Conservation (phyloP, 192 early-diverging fungal genomes). For the Geosiphon pyriformis region DNA sequence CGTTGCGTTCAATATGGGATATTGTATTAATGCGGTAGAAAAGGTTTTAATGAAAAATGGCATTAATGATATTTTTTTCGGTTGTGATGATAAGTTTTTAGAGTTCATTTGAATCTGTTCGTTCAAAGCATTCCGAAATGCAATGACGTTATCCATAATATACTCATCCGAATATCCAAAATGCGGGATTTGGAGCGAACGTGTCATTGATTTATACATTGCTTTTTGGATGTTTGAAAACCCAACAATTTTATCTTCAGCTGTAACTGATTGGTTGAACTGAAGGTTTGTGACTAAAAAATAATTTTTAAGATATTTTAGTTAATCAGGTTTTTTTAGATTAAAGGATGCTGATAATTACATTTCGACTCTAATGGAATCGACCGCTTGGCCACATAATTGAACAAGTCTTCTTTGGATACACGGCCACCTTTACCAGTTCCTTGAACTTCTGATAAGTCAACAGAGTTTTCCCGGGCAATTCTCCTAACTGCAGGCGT, state of each 20-base stretch:
- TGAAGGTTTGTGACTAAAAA: too few species aligned
- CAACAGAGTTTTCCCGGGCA: constrained; percentile 73
- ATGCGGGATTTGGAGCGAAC: constrained; percentile 87
- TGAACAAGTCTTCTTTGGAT: constrained; percentile 87
- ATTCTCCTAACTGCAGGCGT: constrained; percentile 88
- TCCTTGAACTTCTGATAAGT: constrained; percentile 66
- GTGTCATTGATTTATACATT: constrained; percentile 96
- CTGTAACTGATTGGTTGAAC: too few species aligned
- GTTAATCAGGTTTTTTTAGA: too few species aligned
- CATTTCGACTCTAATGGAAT: too few species aligned
- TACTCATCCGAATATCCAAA: constrained; percentile 94
- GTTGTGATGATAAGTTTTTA: constrained; percentile 38
- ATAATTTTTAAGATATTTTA: too few species aligned
- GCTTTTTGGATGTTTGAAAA: constrained; percentile 87
- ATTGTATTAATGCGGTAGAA: constrained; percentile 72
- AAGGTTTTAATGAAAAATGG: constrained; percentile 93
- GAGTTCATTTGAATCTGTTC: constrained; percentile 42
- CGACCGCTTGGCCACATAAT: constrained; percentile 39
- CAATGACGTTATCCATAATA: constrained; percentile 61
- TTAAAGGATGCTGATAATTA: too few species aligned
- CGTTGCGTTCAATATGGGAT: constrained; percentile 81
- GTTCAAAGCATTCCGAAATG: constrained; percentile 65
- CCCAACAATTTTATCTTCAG: constrained; percentile 53
- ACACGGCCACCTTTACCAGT: constrained; percentile 82
- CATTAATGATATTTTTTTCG: constrained; percentile 84